These are phyloP conservation scores for Kluyveromyces sp. DNA, from an alignment of 1,139 yeast genomes.

Conservation along the genomic window DNA sequence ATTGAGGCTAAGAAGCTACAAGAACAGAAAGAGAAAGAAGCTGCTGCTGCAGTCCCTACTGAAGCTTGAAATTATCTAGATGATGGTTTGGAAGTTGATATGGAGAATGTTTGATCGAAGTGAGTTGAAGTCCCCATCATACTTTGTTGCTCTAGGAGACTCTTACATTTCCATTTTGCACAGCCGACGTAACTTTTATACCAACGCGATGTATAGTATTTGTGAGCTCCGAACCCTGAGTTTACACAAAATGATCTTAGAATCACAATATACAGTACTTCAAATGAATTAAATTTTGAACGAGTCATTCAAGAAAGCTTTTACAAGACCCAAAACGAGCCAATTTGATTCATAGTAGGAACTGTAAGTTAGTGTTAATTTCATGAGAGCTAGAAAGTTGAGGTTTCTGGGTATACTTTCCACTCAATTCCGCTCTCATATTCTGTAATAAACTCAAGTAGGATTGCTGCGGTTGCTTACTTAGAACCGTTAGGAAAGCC, in stretches of 20 bases:
- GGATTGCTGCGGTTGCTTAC: slow-evolving; percentile 62
- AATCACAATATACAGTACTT: background rate
- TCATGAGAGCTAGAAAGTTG: slow-evolving; percentile 84
- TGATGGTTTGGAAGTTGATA: too few relatives aligned
- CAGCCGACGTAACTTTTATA: too few relatives aligned
- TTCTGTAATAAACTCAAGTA: slow-evolving; percentile 73
- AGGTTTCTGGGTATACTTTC: slow-evolving; percentile 80
- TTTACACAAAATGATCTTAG: background rate
- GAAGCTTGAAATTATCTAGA: slow-evolving; percentile 1
- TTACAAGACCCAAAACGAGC: background rate
- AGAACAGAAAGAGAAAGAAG: slow-evolving; percentile 22
- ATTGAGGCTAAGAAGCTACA: slow-evolving; percentile 31
- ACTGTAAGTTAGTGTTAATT: slow-evolving; percentile 65
- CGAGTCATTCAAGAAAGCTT: too few relatives aligned
- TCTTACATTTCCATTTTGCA: too few relatives aligned
- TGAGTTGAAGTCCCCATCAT: too few relatives aligned
- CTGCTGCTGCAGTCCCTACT: slow-evolving; percentile 7
- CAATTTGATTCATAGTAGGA: slow-evolving; percentile 36
- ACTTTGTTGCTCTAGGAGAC: too few relatives aligned
- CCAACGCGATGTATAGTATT: background rate
- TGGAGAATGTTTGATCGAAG: background rate
- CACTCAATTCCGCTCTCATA: slow-evolving; percentile 62
- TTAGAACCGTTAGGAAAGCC: slow-evolving; percentile 71
- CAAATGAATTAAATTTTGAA: background rate
- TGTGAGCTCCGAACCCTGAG: background rate